phyloP scores from a whole-genome alignment of 495 filamentous ascomycete species.

The Neurospora discreta region DNA sequence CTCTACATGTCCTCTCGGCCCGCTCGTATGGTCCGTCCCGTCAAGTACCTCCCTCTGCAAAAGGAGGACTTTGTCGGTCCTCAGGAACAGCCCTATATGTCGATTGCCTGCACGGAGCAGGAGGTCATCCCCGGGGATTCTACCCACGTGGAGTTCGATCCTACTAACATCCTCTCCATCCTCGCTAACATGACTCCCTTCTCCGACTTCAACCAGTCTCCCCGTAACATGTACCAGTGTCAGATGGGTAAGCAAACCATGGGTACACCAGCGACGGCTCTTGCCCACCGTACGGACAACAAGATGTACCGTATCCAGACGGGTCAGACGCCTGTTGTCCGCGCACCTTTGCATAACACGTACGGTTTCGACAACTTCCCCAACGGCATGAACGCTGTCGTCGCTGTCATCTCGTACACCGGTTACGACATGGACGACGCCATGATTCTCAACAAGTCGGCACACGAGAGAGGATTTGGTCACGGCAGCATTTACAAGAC shows the following conservation, averaged over 20 bases:
- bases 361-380: slow-evolving; percentile 98
- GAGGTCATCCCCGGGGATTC: slow-evolving; percentile 80
- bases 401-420: slow-evolving; percentile 97
- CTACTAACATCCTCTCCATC: slow-evolving; percentile 95
- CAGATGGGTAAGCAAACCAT: slow-evolving; percentile 99
- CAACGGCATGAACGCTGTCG: slow-evolving; percentile 92
- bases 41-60: slow-evolving; percentile 79
- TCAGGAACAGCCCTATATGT: slow-evolving; percentile 97
- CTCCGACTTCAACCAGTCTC: slow-evolving; percentile 97
- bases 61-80: slow-evolving; percentile 82
- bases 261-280: slow-evolving; percentile 86
- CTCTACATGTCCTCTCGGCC: slow-evolving; percentile 84
- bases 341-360: slow-evolving; percentile 83
- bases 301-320: slow-evolving; percentile 92
- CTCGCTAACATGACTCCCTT: slow-evolving; percentile 98
- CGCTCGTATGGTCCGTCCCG: slow-evolving; percentile 79
- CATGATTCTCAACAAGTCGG: slow-evolving; percentile 98
- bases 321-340: slow-evolving; percentile 89
- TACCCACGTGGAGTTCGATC: slow-evolving; percentile 88
- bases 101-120: slow-evolving; percentile 74
- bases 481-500: slow-evolving; percentile 97
- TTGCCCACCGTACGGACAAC: slow-evolving; percentile 87
- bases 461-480: slow-evolving; percentile 93
- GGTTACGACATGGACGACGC: slow-evolving; percentile 99
- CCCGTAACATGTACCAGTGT: slow-evolving; percentile 99